These are phyloP conservation scores for Fraxinus excelsior DNA, from an alignment of 257 asterid genomes.

Conservation along the genomic window DNA sequence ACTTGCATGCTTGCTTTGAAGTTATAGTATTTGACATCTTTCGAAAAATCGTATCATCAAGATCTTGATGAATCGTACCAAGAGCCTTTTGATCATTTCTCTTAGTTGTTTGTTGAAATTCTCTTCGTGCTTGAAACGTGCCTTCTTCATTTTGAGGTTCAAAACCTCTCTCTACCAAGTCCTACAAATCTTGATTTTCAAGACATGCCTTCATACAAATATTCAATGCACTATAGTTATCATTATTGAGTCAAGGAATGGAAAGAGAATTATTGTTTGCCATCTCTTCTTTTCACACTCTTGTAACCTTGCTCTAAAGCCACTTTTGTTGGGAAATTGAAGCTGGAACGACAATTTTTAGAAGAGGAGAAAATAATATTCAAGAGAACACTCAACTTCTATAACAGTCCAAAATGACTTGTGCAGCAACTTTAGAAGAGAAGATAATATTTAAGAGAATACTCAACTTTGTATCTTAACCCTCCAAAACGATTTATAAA, in stretches of 20 bases:
- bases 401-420: too few species aligned
- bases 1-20: neutral
- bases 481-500: too few species aligned
- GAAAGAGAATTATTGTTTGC: neutral
- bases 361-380: neutral
- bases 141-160: neutral
- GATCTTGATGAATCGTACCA: neutral
- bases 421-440: too few species aligned
- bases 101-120: neutral
- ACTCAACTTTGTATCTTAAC: too few species aligned
- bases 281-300: neutral
- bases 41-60: neutral
- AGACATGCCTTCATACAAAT: neutral
- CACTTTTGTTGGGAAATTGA: too few species aligned
- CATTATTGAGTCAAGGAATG: neutral
- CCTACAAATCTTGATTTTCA: neutral
- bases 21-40: neutral
- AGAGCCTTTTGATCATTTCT: slow-evolving; percentile 5
- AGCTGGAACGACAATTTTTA: too few species aligned
- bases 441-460: too few species aligned
- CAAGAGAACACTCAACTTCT: neutral
- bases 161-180: neutral
- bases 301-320: neutral
- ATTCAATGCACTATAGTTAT: neutral
- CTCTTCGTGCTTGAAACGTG: too few species aligned